A percentile compares a stretch with the other conserved stretches of the same genome.
phyloP scores from a whole-genome alignment of 352 stramenopile species.

The Globisporangium paddicum region DNA sequence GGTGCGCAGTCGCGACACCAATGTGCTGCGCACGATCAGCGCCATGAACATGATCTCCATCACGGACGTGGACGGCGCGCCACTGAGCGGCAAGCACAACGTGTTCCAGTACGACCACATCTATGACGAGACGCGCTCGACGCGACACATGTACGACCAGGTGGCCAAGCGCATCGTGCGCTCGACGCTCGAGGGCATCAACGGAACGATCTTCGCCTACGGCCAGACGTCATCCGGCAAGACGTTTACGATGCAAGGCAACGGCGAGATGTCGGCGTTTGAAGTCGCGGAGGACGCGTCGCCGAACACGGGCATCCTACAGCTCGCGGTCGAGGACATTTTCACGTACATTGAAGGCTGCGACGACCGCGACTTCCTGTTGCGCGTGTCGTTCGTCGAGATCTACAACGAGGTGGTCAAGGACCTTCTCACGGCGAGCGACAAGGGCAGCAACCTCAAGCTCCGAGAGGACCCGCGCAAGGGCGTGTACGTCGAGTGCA shows the following conservation, averaged over 20 bases:
- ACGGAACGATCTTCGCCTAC: slow-evolving; percentile 94
- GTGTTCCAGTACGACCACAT: slow-evolving; percentile 83
- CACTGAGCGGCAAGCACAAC: slow-evolving; percentile 59
- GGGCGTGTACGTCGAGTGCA: slow-evolving; percentile 96
- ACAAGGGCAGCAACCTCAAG: slow-evolving; percentile 55
- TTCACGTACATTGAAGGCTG: slow-evolving; percentile 85
- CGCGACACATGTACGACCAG: slow-evolving; percentile 50
- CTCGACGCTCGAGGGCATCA: slow-evolving; percentile 72
- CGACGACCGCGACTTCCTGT: slow-evolving; percentile 90
- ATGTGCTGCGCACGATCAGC: slow-evolving; percentile 38
- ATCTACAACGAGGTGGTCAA: slow-evolving; percentile 99
- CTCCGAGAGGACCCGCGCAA: slow-evolving; percentile 93
- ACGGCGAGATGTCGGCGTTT: slow-evolving; percentile 13
- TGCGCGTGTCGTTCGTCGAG: slow-evolving; percentile 98
- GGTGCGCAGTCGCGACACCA: slow-evolving; percentile 29
- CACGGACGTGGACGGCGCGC: slow-evolving; percentile 41
- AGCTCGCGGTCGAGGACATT: slow-evolving; percentile 94
- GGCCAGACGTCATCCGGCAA: slow-evolving; percentile 95
- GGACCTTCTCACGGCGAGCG: slow-evolving; percentile 88
- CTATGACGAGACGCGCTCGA: slow-evolving; percentile 48
- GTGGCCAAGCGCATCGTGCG: slow-evolving; percentile 67
- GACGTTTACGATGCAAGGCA: slow-evolving; percentile 97
- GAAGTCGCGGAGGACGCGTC: slow-evolving; percentile 25
- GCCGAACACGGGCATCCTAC: slow-evolving; percentile 58
- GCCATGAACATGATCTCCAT: slow-evolving; percentile 51